phyloP scores from a whole-genome alignment of 2,329 filamentous ascomycete species.

The Chaetomiaceae sp. region DNA sequence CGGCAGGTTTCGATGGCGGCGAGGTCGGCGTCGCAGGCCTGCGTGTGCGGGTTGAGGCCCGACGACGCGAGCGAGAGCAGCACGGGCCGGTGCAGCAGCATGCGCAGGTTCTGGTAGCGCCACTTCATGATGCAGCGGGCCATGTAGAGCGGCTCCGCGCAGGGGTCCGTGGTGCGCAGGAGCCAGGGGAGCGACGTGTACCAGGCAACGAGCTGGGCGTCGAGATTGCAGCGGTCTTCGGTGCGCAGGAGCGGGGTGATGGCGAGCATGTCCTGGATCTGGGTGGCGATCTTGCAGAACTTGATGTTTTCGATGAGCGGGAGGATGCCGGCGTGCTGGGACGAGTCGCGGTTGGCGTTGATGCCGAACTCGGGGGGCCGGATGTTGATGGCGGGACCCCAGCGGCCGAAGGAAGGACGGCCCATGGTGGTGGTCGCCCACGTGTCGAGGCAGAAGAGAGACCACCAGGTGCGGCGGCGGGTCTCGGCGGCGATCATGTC shows the following conservation, averaged over 20 bases:
- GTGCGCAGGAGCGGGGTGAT: slow-evolving; percentile 63
- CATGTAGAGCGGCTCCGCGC: slow-evolving; percentile 65
- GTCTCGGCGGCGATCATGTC: slow-evolving; percentile 55
- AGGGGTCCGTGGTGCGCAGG: slow-evolving; percentile 60
- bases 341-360: slow-evolving; percentile 44
- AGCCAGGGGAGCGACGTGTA: slow-evolving; percentile 66
- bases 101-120: slow-evolving; percentile 74
- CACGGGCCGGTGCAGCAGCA: slow-evolving; percentile 69
- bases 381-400: slow-evolving; percentile 64
- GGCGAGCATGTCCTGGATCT: slow-evolving; percentile 71
- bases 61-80: slow-evolving; percentile 61
- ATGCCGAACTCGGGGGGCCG: slow-evolving; percentile 53
- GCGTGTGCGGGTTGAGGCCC: slow-evolving; percentile 40
- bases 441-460: slow-evolving; percentile 67
- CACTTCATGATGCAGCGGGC: slow-evolving; percentile 74
- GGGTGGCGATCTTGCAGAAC: slow-evolving; percentile 74
- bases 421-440: slow-evolving; percentile 70
- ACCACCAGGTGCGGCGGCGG: slow-evolving; percentile 69
- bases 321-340: slow-evolving; percentile 60
- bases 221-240: slow-evolving; percentile 62
- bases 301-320: slow-evolving; percentile 72
- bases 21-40: slow-evolving; percentile 57
- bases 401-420: slow-evolving; percentile 64
- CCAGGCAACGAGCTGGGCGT: slow-evolving; percentile 67
- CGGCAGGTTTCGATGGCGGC: slow-evolving; percentile 65